Evolutionary conservation across 1,284 basidiomycete genomes (phyloP), one percentile per base, ranked within the genome.

Genomic region (Ganoderma lingzhi): DNA sequence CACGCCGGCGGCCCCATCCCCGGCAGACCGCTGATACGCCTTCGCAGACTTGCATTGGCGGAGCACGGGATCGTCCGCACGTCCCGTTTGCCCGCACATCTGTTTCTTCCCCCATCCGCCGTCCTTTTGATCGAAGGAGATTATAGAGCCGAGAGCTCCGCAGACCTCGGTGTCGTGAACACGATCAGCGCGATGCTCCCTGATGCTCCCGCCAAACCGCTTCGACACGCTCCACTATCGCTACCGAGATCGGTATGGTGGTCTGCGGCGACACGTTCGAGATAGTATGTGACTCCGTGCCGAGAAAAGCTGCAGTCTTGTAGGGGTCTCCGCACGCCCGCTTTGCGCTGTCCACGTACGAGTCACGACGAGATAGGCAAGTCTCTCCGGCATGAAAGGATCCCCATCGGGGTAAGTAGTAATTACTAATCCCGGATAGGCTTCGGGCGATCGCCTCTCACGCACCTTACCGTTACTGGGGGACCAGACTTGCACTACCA

Each of bases 181-280:
- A 17, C 51, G 3, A 9, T 60, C 37, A 28, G 3, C 9, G 58
- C 37, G 4, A 60, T 60, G 37, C 58, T 60, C 32, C 58, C 58
- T 19, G 4, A 60, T 60, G 37, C 58, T 60, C 32, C 58, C 58
- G 58, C 58, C 37, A 14, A 60, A 60, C 39, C 58, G 32, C 58
- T 28, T 19, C 58, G 3, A n/a, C 6, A 60, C 58, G n/a, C 35
- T 60, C 58, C 58, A 10, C 37, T 6, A 19, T 60, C 10, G 23
- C 35, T 6, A 39, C 58, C 6, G 19, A 41, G 2, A 2, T 41
- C 58, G 12, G 5, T 8, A 19, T 60, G 19, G 15, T 8, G 19
- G 9, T 41, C 12, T 2, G 17, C 19, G 32, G 9, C 32, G 35
- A 59, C 17, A 4, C 19, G 9, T 59, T 23, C 6, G 1, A 8